phyloP scores from a whole-genome alignment of 2,329 filamentous ascomycete genomes.

The Myriosclerotinia curreyana region DNA sequence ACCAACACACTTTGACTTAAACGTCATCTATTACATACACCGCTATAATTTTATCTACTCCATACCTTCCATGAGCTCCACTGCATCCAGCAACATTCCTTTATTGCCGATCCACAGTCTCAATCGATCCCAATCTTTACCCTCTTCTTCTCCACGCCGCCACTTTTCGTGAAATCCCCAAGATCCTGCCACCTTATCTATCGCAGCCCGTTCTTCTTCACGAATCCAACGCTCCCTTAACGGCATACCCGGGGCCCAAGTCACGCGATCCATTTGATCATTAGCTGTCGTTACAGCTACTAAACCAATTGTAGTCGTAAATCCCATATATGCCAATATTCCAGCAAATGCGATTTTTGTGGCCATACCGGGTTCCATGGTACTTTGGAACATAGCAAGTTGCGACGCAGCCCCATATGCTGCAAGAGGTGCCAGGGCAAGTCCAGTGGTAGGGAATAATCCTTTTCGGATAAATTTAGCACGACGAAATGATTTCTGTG shows the following conservation, averaged over 20 bases:
- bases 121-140: constrained; percentile 82
- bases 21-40: not conserved
- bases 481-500: constrained; percentile 62
- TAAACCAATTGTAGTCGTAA: constrained; percentile 76
- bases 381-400: constrained; percentile 63
- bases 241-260: constrained; percentile 80
- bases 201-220: constrained; percentile 83
- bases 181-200: constrained; percentile 80
- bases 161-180: constrained; percentile 87
- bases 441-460: constrained; percentile 55
- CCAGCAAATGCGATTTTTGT: constrained; percentile 77
- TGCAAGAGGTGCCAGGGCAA: constrained; percentile 60
- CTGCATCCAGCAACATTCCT: constrained; percentile 86
- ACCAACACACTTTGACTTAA: constrained; percentile 6
- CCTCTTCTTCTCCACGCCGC: constrained; percentile 85
- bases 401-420: constrained; percentile 69
- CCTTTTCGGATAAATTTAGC: constrained; percentile 65
- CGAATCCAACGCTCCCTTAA: constrained; percentile 79
- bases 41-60: constrained; percentile 7
- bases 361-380: constrained; percentile 73
- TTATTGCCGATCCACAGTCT: constrained; percentile 78
- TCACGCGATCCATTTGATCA: constrained; percentile 92
- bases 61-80: constrained; percentile 93
- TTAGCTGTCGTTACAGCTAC: constrained; percentile 84
- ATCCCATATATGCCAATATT: constrained; percentile 77